A percentile compares a stretch with the other conserved stretches of the same genome.
Conservation (phyloP, 1,284 basidiomycete genomes). For the Boletellus deceptivus region DNA sequence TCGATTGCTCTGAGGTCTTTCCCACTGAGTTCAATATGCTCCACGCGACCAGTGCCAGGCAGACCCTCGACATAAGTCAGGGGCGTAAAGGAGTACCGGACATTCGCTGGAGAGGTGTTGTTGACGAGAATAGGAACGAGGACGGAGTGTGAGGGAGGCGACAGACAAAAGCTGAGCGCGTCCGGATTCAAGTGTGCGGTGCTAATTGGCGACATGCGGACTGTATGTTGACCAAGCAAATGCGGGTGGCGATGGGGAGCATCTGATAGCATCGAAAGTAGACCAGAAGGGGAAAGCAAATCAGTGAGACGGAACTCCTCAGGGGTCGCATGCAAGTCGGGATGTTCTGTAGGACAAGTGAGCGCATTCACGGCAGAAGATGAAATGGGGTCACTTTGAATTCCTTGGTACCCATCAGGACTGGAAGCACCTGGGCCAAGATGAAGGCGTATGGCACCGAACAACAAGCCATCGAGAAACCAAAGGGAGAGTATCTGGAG, state of each 20-base stretch:
- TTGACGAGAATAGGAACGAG: conserved; percentile 85
- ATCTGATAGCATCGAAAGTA: conserved; percentile 40
- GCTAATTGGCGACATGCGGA: conserved; percentile 86
- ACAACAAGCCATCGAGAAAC: conserved; percentile 65
- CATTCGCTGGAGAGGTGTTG: conserved; percentile 76
- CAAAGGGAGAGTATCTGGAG: conserved; percentile 59
- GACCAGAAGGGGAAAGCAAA: conserved; percentile 47
- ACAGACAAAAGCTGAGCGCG: conserved; percentile 67
- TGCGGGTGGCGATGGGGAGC: conserved; percentile 47
- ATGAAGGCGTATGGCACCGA: conserved; percentile 64
- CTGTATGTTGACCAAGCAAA: conserved; percentile 85
- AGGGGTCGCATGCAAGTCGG: conserved; percentile 43
- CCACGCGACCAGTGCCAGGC: conserved; percentile 42
- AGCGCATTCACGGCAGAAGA: conserved; percentile 2
- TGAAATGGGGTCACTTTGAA: conserved; percentile 30
- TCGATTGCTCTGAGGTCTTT: conserved; percentile 70
- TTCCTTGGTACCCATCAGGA: conserved; percentile 19
- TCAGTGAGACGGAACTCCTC: conserved; percentile 44
- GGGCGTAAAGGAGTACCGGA: conserved; percentile 77
- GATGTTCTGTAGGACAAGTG: conserved; percentile 28
- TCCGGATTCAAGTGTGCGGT: conserved; percentile 82
- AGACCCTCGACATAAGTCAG: conserved; percentile 52
- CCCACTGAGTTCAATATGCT: conserved; percentile 54
- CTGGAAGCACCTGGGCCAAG: conserved; percentile 28
- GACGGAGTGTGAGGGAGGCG: conserved; percentile 52